Evolutionary conservation across 495 filamentous ascomycete species (phyloP), one percentile per base, ranked within the genome.

Genomic region (Aspergillus ellipticus): DNA sequence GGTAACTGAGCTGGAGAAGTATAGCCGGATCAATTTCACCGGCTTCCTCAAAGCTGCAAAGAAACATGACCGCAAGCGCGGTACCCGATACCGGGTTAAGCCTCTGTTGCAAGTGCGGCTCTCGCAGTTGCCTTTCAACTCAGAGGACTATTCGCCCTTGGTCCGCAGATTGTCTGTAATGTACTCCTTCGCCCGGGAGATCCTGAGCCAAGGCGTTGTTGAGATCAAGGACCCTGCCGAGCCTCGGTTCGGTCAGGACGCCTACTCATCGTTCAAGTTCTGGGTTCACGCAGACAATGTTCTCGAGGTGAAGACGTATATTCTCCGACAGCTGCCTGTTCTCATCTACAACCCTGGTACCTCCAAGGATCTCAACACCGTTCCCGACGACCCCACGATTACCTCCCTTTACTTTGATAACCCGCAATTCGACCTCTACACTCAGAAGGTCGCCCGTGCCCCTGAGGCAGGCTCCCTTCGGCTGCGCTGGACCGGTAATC

Each of bases 21-120:
- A 92, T 72, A 94, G 89, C 66, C 89, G 88, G 21, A 86, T 96
- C 72, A 98, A 98, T 70, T 98, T 96, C 71, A 96, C 95, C 9
- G 95, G 92, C 28, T 96, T 97, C 68, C 80, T 97, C 60, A 98
- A 98, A 76, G 95, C 96, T 22, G 91, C 88, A 21, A 98, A 98
- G 82, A 98, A 98, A 70, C 94, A 98, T 73, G 94, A 98, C 66
- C 86, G 94, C 46, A 93, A 89, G 69, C 85, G 91, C 46, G 92
- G 87, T 49, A 83, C 71, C 65, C 80, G 74, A 9, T 97, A 96
- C 72, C 90, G 87, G 64, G 89, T 98, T 51, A 84, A 89, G 54
- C 91, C 94, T 19, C 81, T 97, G 73, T 80, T 97, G 65, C 89
- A 96, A 66, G 87, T 97, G 55, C 89, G 89, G 57, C 70, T 98